Evolutionary conservation across 495 filamentous ascomycete genomes (phyloP).

Genomic region (Astrothelium subdiscretum): DNA sequence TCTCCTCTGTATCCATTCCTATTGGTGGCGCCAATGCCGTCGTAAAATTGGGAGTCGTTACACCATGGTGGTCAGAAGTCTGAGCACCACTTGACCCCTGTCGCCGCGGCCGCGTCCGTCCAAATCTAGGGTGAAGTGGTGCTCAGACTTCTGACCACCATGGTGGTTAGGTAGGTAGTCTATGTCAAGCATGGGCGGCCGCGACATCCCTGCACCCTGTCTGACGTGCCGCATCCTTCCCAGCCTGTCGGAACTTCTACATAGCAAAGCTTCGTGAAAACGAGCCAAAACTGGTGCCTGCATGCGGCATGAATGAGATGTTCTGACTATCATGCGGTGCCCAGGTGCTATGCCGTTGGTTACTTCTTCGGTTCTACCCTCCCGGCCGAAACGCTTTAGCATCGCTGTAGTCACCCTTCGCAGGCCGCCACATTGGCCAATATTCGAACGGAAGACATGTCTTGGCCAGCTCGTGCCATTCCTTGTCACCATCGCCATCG

Average conservation of each 20-base stretch:
- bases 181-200: background rate
- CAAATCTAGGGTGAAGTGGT: no score
- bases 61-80: no score
- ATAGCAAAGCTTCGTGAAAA: background rate
- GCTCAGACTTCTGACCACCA: no score
- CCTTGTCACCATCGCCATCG: background rate
- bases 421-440: background rate
- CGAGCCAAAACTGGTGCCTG: background rate
- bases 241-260: background rate
- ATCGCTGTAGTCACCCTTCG: background rate
- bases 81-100: no score
- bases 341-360: background rate
- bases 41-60: background rate
- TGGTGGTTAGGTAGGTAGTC: no score
- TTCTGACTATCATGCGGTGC: background rate
- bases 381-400: background rate
- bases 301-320: background rate
- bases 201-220: background rate
- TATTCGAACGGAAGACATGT: background rate
- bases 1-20: background rate
- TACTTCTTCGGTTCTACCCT: background rate
- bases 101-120: no score
- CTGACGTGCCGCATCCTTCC: background rate
- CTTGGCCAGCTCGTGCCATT: background rate
- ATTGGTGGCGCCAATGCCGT: background rate